These are phyloP conservation scores for Rhynchospora breviuscula DNA, from an alignment of 176 grass and related monocot species.

Conservation along the genomic window DNA sequence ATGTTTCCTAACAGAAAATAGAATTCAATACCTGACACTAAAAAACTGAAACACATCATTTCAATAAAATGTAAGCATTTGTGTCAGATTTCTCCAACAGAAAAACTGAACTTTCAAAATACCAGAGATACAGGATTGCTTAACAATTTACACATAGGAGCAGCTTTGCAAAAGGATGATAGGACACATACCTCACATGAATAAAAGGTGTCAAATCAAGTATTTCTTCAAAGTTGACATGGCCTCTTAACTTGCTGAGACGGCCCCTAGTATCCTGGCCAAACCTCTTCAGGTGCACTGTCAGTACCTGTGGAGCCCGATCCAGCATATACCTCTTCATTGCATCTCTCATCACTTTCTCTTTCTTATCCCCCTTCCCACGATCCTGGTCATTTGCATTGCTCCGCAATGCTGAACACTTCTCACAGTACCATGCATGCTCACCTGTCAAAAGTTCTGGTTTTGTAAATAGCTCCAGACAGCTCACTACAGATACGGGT, in stretches of 20 bases:
- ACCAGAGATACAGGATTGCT: neutral
- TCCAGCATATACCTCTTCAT: conserved; percentile 85
- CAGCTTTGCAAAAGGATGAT: neutral
- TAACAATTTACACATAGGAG: neutral
- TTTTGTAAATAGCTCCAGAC: conserved; percentile 77
- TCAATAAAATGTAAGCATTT: neutral
- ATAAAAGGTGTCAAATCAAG: conserved; percentile 73
- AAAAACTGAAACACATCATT: neutral
- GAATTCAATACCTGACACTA: neutral
- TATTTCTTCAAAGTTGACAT: conserved; percentile 72
- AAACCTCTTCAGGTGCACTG: conserved; percentile 92
- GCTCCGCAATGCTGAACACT: conserved; percentile 35
- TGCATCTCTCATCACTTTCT: conserved; percentile 69
- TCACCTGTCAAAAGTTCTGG: conserved; percentile 57
- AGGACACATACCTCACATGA: conserved; percentile 55
- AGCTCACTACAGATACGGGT: conserved; percentile 68
- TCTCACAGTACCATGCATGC: conserved; percentile 52
- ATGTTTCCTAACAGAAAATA: neutral
- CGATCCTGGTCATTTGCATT: conserved; percentile 35
- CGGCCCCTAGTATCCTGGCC: conserved; percentile 68
- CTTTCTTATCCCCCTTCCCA: conserved; percentile 29
- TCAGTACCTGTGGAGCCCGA: conserved; percentile 65
- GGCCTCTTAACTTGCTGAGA: conserved; percentile 78
- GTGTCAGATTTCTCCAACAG: neutral
- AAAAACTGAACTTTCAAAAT: neutral